Percentiles rank a stretch among this genome's conserved stretches.
phyloP scores from a whole-genome alignment of 2,329 filamentous ascomycete species.

The Intubia oerlemansii region DNA sequence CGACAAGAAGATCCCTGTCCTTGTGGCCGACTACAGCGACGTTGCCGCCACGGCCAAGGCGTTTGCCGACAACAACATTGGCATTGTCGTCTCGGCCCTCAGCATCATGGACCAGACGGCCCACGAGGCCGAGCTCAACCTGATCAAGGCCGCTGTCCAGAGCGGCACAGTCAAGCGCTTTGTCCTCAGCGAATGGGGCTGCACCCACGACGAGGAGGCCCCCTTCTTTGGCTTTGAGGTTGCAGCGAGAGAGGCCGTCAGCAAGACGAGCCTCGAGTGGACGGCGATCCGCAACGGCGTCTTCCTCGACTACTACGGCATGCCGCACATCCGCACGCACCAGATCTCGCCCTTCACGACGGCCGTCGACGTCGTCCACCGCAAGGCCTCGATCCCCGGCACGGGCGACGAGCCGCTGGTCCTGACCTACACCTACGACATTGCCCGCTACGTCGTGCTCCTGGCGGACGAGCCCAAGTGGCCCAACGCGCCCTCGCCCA shows the following conservation, averaged over 20 bases:
- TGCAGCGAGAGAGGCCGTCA: constrained; percentile 7
- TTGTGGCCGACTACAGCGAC: constrained; percentile 12
- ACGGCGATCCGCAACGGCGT: constrained; percentile 19
- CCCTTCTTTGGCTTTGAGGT: background rate
- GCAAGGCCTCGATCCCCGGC: constrained; percentile 25
- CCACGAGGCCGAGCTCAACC: constrained; percentile 16
- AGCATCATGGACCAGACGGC: constrained; percentile 11
- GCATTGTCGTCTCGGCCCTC: constrained; percentile 23
- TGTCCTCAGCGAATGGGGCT: constrained; percentile 21
- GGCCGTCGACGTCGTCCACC: constrained; percentile 20
- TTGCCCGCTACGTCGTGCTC: constrained; percentile 11
- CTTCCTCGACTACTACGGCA: constrained; percentile 24
- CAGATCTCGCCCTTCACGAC: constrained; percentile 17
- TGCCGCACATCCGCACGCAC: constrained; percentile 16
- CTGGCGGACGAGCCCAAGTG: background rate
- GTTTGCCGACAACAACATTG: constrained; percentile 16
- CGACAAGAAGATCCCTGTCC: constrained; percentile 9
- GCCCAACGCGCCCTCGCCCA: background rate
- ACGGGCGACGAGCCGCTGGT: constrained; percentile 20
- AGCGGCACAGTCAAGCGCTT: constrained; percentile 18
- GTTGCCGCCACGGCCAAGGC: constrained; percentile 8
- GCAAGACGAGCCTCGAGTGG: constrained; percentile 15
- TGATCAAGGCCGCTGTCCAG: constrained; percentile 20
- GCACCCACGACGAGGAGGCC: constrained; percentile 13
- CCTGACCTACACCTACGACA: constrained; percentile 26